Evolutionary conservation across 257 asterid species (phyloP).

Genomic region (Lantana camara): DNA sequence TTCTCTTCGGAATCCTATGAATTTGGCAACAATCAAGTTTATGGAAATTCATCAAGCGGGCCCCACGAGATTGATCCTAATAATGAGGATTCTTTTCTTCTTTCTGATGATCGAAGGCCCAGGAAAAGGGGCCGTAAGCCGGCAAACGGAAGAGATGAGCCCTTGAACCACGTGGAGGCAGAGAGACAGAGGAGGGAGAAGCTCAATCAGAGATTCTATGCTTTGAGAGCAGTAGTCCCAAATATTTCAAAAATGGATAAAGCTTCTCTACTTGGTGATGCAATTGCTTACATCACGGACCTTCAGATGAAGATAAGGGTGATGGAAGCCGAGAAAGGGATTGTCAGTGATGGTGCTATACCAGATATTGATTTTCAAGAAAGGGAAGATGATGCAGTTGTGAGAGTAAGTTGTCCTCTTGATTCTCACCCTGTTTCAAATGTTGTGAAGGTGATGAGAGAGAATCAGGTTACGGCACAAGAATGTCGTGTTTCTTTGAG

Average conservation of each 20-base stretch:
- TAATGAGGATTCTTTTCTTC: conserved; percentile 44
- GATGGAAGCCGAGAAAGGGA: conserved; percentile 71
- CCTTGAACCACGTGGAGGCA: conserved; percentile 86
- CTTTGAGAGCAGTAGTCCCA: conserved; percentile 86
- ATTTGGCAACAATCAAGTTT: conserved; percentile 32
- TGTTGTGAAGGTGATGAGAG: conserved; percentile 72
- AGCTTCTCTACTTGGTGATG: conserved; percentile 88
- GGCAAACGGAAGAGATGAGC: conserved; percentile 89
- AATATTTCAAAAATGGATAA: conserved; percentile 94
- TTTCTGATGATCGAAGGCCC: conserved; percentile 42
- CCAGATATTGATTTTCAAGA: conserved; percentile 77
- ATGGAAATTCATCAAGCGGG: conserved; percentile 67
- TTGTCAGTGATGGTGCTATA: conserved; percentile 18
- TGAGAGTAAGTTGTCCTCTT: conserved; percentile 68
- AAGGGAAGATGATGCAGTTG: conserved; percentile 62
- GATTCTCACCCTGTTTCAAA: conserved; percentile 76
- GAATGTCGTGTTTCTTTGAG: conserved; percentile 60
- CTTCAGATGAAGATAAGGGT: conserved; percentile 68
- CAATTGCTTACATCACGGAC: conserved; percentile 79
- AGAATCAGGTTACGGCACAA: conserved; percentile 59
- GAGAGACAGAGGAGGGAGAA: conserved; percentile 96
- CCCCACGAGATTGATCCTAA: conserved; percentile 49
- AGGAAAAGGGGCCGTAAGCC: conserved; percentile 90
- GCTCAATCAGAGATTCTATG: conserved; percentile 88
- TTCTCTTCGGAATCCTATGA: conserved; percentile 40